These are phyloP conservation scores for Wickerhamiella hasegawae DNA, from an alignment of 805 yeast genomes.

Conservation along the genomic window DNA sequence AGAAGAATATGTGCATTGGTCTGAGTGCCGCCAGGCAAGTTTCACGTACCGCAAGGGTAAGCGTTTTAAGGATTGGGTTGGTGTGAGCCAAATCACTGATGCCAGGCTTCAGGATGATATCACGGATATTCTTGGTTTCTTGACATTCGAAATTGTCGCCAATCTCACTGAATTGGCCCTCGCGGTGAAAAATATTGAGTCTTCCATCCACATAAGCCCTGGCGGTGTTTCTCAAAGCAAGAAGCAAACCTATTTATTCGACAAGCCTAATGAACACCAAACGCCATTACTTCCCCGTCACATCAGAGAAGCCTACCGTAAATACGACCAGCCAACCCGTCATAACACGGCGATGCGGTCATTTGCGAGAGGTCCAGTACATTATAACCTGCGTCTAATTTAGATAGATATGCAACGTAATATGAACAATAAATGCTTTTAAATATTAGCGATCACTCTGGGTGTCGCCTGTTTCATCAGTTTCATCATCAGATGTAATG, in stretches of 20 bases:
- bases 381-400: slow-evolving; percentile 8
- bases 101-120: slow-evolving; percentile 92
- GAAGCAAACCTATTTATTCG: slow-evolving; percentile 10
- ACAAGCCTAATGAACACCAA: slow-evolving; percentile 11
- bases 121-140: slow-evolving; percentile 83
- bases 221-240: slow-evolving; percentile 3
- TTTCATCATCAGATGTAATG: no score
- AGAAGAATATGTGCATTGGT: slow-evolving; percentile 97
- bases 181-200: slow-evolving; percentile 52
- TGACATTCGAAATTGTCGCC: slow-evolving; percentile 94
- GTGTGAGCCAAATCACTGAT: slow-evolving; percentile 66
- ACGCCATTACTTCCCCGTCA: slow-evolving; percentile 16
- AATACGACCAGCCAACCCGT: slow-evolving; percentile 11
- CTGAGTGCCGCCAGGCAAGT: slow-evolving; percentile 94
- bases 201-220: slow-evolving; percentile 3
- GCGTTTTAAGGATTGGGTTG: slow-evolving; percentile 93
- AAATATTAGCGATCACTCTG: no score
- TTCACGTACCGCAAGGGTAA: slow-evolving; percentile 92
- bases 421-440: no score
- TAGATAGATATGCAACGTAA: background rate
- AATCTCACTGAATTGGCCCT: slow-evolving; percentile 85
- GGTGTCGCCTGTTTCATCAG: no score
- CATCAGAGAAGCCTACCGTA: slow-evolving; percentile 14
- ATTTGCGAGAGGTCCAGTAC: slow-evolving; percentile 10
- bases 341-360: slow-evolving; percentile 8